These are phyloP conservation scores for Evernia prunastri DNA, from an alignment of 495 filamentous ascomycete species.

Conservation along the genomic window DNA sequence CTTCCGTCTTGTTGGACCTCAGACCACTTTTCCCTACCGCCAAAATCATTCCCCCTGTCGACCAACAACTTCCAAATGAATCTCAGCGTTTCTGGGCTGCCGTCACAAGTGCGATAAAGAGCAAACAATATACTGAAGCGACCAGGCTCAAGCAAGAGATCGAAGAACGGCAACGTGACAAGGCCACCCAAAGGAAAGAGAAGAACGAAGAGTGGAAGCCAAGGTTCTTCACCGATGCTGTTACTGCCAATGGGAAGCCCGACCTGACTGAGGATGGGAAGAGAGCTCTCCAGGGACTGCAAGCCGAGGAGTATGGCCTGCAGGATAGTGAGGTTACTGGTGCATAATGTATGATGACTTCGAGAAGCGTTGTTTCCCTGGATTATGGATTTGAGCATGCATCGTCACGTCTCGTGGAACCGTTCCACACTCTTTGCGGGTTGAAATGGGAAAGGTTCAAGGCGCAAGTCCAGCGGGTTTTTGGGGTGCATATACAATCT, in stretches of 20 bases:
- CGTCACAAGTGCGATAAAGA: conserved; percentile 79
- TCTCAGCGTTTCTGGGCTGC: conserved; percentile 80
- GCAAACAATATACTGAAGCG: conserved; percentile 76
- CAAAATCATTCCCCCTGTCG: conserved; percentile 69
- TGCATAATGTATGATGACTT: conserved; percentile 14
- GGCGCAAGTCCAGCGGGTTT: background rate
- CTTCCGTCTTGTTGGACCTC: conserved; percentile 78
- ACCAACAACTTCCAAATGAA: conserved; percentile 80
- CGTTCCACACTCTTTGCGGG: conserved; percentile 1
- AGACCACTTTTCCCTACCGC: conserved; percentile 66
- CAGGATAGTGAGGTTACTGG: conserved; percentile 40
- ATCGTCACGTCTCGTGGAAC: conserved; percentile 1
- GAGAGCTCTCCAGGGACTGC: conserved; percentile 61
- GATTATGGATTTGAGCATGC: background rate
- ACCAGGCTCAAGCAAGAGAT: conserved; percentile 84
- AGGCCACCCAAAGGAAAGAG: conserved; percentile 68
- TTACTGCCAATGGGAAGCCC: conserved; percentile 69
- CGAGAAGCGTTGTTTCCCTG: background rate
- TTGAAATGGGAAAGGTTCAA: background rate
- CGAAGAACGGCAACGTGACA: conserved; percentile 81
- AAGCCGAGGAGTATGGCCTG: conserved; percentile 52
- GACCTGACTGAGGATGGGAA: conserved; percentile 71
- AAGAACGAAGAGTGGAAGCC: conserved; percentile 68
- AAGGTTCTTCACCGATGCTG: conserved; percentile 76
- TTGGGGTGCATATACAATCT: background rate